Evolutionary conservation across 306 rosid genomes (phyloP), one percentile per base, ranked within the genome.

Genomic region (Vigna trinervia): DNA sequence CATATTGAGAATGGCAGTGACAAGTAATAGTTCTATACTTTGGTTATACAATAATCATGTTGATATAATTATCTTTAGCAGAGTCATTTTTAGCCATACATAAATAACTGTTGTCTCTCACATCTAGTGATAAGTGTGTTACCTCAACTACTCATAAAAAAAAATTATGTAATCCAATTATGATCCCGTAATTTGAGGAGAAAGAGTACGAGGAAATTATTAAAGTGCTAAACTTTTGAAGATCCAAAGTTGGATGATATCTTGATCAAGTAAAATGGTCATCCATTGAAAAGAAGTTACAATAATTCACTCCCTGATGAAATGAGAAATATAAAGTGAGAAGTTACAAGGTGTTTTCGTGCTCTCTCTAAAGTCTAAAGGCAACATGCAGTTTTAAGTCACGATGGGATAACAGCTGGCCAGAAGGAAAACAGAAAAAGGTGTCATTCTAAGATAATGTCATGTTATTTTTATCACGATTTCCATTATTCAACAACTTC

Each of bases 401-500:
- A 15, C 74, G 53, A 77, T 74, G 17, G 13, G 75, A 78, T 53
- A 28, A 83, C 71, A 81, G 74, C 78, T 80, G 80, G 80, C 74
- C 43, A 78, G 45, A 84, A 69, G 57, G n/a, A 71, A 50, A 74
- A 73, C 53, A 65, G 43, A 80, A 78, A 77, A 77, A 70, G 46
- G 82, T 76, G 81, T 50, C 77, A 59, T 34, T 58, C 22, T 43
- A 22, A 64, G 69, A 72, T 73, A 64, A 56, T 77, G 73, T 30
- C 38, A 69, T 75, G 73, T 73, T 76, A 79, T 68, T 61, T 75
- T 61, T 75, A 71, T 75, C 71, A 81, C n/a, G 19, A 67, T 76
- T 82, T 64, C 78, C 77, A 82, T 80, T 73, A 77, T 82, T 60
- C 52, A 76, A 69, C 78, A 26, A n/a, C 20, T 23, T 70, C 75